Percentiles rank a stretch among this genome's conserved stretches.
These are phyloP conservation scores for Pyrenophora graminea DNA, from an alignment of 2,329 filamentous ascomycete species.

Conservation along the genomic window DNA sequence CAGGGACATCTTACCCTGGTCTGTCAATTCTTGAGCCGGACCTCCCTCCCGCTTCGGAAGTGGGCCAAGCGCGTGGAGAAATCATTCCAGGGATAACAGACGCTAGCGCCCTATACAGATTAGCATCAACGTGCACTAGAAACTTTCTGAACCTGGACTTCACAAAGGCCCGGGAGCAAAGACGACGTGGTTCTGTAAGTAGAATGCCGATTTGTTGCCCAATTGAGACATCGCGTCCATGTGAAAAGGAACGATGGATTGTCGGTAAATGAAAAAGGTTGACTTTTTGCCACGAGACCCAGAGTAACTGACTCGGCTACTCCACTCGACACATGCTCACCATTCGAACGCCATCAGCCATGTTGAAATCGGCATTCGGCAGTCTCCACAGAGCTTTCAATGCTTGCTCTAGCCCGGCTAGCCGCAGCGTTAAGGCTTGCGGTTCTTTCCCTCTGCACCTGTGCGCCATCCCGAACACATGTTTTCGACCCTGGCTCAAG, in stretches of 20 bases:
- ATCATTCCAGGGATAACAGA: constrained; percentile 7
- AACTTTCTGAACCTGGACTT: constrained; percentile 1
- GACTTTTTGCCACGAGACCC: constrained; percentile 1
- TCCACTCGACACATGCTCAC: constrained; percentile 2
- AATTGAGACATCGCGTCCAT: neutral
- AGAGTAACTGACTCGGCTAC: constrained; percentile 5
- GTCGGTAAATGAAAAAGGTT: neutral
- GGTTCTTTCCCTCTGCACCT: neutral
- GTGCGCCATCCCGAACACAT: neutral
- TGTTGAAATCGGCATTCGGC: constrained; percentile 34
- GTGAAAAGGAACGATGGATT: neutral
- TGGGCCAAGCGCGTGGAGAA: constrained; percentile 6
- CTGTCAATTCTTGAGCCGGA: constrained; percentile 8
- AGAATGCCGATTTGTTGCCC: constrained; percentile 4
- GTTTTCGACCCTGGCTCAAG: constrained; percentile 32
- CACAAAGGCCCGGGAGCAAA: neutral
- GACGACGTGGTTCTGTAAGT: constrained; percentile 6
- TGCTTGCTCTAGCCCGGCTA: constrained; percentile 5
- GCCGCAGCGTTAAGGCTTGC: neutral
- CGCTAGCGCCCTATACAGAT: neutral
- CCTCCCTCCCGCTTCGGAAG: constrained; percentile 12
- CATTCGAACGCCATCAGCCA: constrained; percentile 18
- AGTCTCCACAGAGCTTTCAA: constrained; percentile 9
- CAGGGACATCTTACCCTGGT: constrained; percentile 5
- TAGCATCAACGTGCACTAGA: constrained; percentile 10